A percentile compares a stretch with the other conserved stretches of the same genome.
phyloP scores from a whole-genome alignment of 2,329 filamentous ascomycete species.

The Teratosphaeria destructans region DNA sequence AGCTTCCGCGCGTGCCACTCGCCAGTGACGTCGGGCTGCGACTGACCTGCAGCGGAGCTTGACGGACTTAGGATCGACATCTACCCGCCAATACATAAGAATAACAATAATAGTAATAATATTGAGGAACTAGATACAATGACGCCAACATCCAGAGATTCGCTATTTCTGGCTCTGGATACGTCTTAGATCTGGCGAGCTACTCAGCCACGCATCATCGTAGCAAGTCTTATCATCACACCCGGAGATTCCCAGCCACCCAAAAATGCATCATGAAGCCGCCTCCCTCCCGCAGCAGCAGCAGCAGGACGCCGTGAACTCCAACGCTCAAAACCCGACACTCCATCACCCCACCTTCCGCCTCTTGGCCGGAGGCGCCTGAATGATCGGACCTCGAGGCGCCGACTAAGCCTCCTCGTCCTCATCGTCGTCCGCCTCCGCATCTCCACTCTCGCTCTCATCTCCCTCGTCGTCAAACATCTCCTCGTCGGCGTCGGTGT shows the following conservation, averaged over 20 bases:
- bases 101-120: too few species aligned
- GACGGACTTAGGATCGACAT: background rate
- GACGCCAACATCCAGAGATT: background rate
- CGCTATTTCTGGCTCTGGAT: too few species aligned
- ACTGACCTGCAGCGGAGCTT: background rate
- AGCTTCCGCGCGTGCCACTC: background rate
- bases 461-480: conserved; percentile 49
- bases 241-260: background rate
- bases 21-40: background rate
- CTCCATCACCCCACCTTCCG: background rate
- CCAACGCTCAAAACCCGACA: conserved; percentile 15
- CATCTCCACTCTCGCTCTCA: conserved; percentile 27
- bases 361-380: background rate
- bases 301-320: conserved; percentile 8
- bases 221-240: too few species aligned
- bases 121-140: too few species aligned
- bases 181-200: too few species aligned
- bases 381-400: background rate
- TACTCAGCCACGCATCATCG: too few species aligned
- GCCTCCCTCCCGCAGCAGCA: background rate
- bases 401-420: conserved; percentile 6
- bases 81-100: too few species aligned
- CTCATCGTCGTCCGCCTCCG: conserved; percentile 36
- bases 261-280: background rate
- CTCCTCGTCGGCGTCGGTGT: conserved; percentile 38